Evolutionary conservation across 371 early-diverging fungal genomes (phyloP), one percentile per base, ranked within the genome.

Genomic region (Cladochytrium tenue): DNA sequence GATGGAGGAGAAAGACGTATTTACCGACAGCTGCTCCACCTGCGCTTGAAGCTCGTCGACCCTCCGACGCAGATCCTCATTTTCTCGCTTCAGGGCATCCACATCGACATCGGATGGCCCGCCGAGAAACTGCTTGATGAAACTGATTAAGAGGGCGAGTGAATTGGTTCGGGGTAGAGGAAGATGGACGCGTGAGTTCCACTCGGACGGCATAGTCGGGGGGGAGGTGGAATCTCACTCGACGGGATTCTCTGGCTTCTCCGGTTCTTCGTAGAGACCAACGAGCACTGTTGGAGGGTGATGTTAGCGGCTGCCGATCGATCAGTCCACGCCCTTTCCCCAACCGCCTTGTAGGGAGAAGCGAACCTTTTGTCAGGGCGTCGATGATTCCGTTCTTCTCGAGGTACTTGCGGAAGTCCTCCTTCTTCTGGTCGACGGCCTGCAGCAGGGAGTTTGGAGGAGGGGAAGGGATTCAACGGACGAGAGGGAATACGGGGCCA

Each of bases 321-420:
- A n/a, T n/a, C n/a, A n/a, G n/a, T n/a, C n/a, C n/a, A n/a, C n/a
- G n/a, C n/a, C n/a, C n/a, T n/a, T n/a, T n/a, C n/a, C n/a, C n/a
- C n/a, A n/a, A n/a, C n/a, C n/a, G n/a, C n/a, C n/a, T 61, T 23
- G 26, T 2, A n/a, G n/a, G 1, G 27, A 66, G n/a, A 28, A 2
- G 4, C 59, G 1, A 20, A 81, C 84, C 82, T 76, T 83, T 81
- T 0, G 83, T 85, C 55, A 85, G 69, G 13, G 85, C 76, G 65
- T 85, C 85, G 31, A 82, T 80, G 67, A 85, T 80, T 17, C 85
- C 85, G 68, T 83, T 78, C 58, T 78, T 78, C 59, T 85, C 85
- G 28, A 85, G 75, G 67, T 83, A 85, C 69, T 85, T 85, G 32
- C 85, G 74, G 61, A 85, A 85, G 62, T 82, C 85, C 60, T 85